Percentiles rank a stretch among this genome's conserved stretches.
These are phyloP conservation scores for Ceratobasidium papillatum DNA, from an alignment of 1,284 basidiomycete genomes.

Conservation along the genomic window DNA sequence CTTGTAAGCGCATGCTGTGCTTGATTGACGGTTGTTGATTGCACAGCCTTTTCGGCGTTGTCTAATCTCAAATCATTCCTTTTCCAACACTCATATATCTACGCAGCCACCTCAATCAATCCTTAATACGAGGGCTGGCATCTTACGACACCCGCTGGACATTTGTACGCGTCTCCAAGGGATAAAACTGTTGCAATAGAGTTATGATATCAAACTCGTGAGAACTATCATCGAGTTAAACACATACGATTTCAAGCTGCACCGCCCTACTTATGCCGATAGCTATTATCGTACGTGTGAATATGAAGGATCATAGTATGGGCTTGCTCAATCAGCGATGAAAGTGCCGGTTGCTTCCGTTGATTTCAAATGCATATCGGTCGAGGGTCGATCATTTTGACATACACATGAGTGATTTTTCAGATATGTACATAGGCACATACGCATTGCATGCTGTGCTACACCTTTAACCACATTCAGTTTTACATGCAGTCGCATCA, in stretches of 20 bases:
- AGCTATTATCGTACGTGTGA: background rate
- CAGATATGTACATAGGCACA: background rate
- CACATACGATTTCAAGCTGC: background rate
- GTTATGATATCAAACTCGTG: background rate
- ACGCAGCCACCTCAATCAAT: background rate
- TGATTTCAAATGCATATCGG: background rate
- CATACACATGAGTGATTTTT: too few relatives aligned
- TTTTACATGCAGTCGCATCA: background rate
- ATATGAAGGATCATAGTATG: background rate
- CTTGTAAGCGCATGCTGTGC: conserved; percentile 3
- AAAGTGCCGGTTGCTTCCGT: background rate
- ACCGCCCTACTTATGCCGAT: background rate
- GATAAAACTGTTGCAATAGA: background rate
- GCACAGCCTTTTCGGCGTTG: background rate
- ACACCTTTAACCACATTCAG: background rate
- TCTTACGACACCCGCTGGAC: background rate
- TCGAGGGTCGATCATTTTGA: too few relatives aligned
- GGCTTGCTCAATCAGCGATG: background rate
- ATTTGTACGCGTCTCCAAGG: background rate
- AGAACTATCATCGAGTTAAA: background rate
- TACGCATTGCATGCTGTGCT: background rate
- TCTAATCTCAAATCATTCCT: background rate
- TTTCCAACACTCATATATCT: background rate
- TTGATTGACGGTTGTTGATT: background rate
- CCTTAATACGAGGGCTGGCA: background rate